Conservation (phyloP, 2,329 filamentous ascomycete species). For the Cadophora sp. region DNA sequence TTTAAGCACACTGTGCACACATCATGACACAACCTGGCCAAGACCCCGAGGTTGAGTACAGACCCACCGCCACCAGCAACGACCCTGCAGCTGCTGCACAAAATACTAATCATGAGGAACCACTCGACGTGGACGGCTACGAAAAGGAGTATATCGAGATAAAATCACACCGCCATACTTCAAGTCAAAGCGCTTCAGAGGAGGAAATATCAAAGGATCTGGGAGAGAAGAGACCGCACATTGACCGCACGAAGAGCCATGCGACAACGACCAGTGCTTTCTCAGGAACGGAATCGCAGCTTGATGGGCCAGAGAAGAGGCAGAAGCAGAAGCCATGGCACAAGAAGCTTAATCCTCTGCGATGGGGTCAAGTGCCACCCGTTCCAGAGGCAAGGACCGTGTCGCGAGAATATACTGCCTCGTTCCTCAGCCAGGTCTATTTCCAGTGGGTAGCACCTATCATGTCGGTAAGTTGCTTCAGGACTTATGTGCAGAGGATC, state of each 20-base stretch:
- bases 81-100: constrained; percentile 20
- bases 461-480: constrained; percentile 68
- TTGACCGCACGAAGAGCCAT: constrained; percentile 56
- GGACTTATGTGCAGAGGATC: neutral
- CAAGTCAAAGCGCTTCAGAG: constrained; percentile 33
- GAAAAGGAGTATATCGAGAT: constrained; percentile 40
- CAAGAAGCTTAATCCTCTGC: constrained; percentile 65
- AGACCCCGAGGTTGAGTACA: constrained; percentile 12
- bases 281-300: constrained; percentile 49
- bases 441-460: constrained; percentile 92
- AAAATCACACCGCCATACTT: constrained; percentile 31
- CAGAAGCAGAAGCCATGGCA: constrained; percentile 72
- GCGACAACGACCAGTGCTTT: constrained; percentile 60
- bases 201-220: constrained; percentile 16
- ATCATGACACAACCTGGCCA: constrained; percentile 6
- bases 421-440: constrained; percentile 75
- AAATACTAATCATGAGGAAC: constrained; percentile 30
- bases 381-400: constrained; percentile 59
- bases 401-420: constrained; percentile 75
- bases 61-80: neutral
- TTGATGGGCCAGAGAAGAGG: constrained; percentile 40
- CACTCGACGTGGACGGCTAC: constrained; percentile 33
- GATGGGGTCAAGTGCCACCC: constrained; percentile 62
- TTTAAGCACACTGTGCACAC: neutral
- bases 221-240: constrained; percentile 40